Percentiles rank a stretch among this genome's conserved stretches.
Conservation (phyloP, 495 filamentous ascomycete genomes). For the Penicillium pancosmium region DNA sequence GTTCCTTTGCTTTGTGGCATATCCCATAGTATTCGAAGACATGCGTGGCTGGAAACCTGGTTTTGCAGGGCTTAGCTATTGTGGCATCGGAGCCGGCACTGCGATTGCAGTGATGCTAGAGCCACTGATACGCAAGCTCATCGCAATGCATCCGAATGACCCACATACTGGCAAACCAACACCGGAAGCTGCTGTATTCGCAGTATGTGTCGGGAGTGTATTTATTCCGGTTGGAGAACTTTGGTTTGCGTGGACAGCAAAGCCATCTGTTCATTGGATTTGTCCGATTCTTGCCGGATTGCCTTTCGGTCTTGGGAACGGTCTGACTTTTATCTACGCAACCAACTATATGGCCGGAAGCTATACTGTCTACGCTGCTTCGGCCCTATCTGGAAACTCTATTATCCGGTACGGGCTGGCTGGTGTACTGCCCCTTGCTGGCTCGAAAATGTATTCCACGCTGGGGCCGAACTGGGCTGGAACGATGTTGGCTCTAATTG, state of each 20-base stretch:
- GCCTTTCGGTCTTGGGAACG: conserved; percentile 72
- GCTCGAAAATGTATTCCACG: conserved; percentile 63
- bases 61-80: conserved; percentile 67
- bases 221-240: conserved; percentile 68
- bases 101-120: conserved; percentile 61
- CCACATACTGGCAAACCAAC: conserved; percentile 59
- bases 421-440: conserved; percentile 69
- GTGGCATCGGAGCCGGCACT: conserved; percentile 75
- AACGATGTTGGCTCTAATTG: conserved; percentile 67
- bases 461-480: conserved; percentile 75
- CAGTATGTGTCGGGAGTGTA: conserved; percentile 67
- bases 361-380: conserved; percentile 74
- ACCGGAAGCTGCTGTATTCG: conserved; percentile 68
- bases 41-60: conserved; percentile 69
- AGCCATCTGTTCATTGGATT: conserved; percentile 68
- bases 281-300: conserved; percentile 71
- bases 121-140: conserved; percentile 63
- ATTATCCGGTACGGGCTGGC: conserved; percentile 62
- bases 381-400: conserved; percentile 69
- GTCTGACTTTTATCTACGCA: conserved; percentile 71
- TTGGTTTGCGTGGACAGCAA: conserved; percentile 75
- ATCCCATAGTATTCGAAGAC: conserved; percentile 71
- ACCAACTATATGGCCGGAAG: conserved; percentile 69
- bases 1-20: conserved; percentile 75
- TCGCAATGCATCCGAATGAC: conserved; percentile 66